These are phyloP conservation scores for Plenodomus biglobosus DNA, from an alignment of 2,329 filamentous ascomycete genomes.

Conservation along the genomic window DNA sequence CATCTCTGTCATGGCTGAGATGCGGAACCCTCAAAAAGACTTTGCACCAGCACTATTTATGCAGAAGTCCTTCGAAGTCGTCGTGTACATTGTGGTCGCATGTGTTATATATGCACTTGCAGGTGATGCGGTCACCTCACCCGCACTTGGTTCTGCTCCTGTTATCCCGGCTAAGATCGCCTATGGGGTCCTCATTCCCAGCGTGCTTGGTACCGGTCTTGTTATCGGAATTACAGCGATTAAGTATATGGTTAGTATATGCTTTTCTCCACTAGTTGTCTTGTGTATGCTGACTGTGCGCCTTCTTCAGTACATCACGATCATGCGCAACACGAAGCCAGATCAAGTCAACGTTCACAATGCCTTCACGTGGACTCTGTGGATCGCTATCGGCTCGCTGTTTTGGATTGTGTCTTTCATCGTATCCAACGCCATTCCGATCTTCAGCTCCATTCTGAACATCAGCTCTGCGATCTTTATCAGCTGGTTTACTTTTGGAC, in stretches of 20 bases:
- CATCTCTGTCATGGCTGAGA: slow-evolving; percentile 66
- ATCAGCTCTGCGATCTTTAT: slow-evolving; percentile 61
- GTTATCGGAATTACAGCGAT: slow-evolving; percentile 68
- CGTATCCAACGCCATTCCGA: slow-evolving; percentile 49
- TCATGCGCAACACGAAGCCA: slow-evolving; percentile 52
- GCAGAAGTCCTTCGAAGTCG: slow-evolving; percentile 57
- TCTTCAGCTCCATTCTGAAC: slow-evolving; percentile 65
- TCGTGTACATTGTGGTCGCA: slow-evolving; percentile 63
- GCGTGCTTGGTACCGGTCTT: slow-evolving; percentile 70
- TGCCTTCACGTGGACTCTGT: slow-evolving; percentile 59
- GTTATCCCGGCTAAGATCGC: slow-evolving; percentile 62
- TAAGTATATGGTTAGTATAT: slow-evolving; percentile 55
- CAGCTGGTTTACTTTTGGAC: slow-evolving; percentile 64
- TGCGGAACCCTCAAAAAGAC: slow-evolving; percentile 58
- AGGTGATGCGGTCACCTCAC: slow-evolving; percentile 62
- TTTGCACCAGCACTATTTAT: slow-evolving; percentile 65
- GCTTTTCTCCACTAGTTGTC: not conserved
- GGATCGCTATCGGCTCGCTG: slow-evolving; percentile 59
- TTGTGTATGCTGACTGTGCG: not conserved
- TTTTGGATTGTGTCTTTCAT: slow-evolving; percentile 58
- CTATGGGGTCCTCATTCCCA: slow-evolving; percentile 67
- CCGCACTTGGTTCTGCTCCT: slow-evolving; percentile 65
- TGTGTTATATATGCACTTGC: slow-evolving; percentile 69
- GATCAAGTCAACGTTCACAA: slow-evolving; percentile 48
- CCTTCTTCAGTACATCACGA: slow-evolving; percentile 58